Evolutionary conservation across 768 basidiomycete species (phyloP).

Genomic region (Pulveroboletus sp.): DNA sequence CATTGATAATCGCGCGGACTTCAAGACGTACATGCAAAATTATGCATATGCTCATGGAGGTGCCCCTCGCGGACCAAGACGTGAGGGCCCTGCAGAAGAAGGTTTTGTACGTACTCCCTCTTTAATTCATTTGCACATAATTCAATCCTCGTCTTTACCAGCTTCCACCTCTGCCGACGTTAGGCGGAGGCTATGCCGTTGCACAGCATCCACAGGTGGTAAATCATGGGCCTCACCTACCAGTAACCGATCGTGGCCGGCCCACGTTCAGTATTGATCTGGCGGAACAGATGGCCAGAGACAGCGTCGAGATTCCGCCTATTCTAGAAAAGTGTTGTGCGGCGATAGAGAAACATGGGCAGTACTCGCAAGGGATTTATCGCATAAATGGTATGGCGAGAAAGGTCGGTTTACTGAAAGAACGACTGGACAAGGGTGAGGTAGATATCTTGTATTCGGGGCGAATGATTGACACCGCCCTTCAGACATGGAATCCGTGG

Average conservation of each 20-base stretch:
- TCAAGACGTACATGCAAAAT: conserved; percentile 96
- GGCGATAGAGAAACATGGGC: conserved; percentile 87
- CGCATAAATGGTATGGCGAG: conserved; percentile 89
- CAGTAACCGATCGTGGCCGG: conserved; percentile 52
- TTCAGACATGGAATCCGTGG: conserved; percentile 77
- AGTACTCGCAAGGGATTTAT: conserved; percentile 85
- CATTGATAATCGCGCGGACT: conserved; percentile 93
- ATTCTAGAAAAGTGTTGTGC: conserved; percentile 86
- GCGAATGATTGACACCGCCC: conserved; percentile 19
- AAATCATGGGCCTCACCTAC: conserved; percentile 28
- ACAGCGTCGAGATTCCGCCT: conserved; percentile 82
- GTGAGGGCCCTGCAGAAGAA: conserved; percentile 88
- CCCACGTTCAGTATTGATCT: conserved; percentile 94
- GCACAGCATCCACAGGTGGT: conserved; percentile 22
- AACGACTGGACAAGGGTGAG: conserved; percentile 79
- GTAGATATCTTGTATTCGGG: neutral
- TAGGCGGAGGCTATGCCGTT: conserved; percentile 27
- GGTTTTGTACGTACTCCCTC: conserved; percentile 72
- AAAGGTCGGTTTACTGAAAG: conserved; percentile 78
- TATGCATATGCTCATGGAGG: conserved; percentile 86
- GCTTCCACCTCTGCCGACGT: conserved; percentile 60
- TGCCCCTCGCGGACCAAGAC: conserved; percentile 62
- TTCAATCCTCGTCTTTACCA: conserved; percentile 24
- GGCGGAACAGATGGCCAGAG: conserved; percentile 88
- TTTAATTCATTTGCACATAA: neutral